Evolutionary conservation across 495 filamentous ascomycete species (phyloP).

Genomic region (Alectoria sarmentosa): DNA sequence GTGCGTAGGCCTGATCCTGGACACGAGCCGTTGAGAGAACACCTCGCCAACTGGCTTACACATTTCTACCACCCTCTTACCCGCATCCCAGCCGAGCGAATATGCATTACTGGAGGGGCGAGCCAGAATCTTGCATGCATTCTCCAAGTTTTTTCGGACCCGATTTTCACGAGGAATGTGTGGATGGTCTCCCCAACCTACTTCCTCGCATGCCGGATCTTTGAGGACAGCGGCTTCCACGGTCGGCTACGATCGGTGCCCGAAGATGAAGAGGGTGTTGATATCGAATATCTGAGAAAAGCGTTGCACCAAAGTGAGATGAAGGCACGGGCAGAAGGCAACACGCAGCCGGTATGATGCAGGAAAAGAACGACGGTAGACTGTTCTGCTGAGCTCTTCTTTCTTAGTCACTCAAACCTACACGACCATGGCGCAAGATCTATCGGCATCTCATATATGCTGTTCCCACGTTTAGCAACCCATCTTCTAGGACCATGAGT

Average conservation of each 20-base stretch:
- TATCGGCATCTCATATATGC: conserved; percentile 82
- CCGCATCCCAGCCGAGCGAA: conserved; percentile 45
- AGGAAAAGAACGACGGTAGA: too few relatives aligned
- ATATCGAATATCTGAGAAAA: conserved; percentile 51
- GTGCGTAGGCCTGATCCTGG: conserved; percentile 53
- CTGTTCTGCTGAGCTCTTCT: background rate
- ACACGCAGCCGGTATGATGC: conserved; percentile 36
- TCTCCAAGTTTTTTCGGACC: conserved; percentile 70
- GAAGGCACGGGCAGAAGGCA: conserved; percentile 29
- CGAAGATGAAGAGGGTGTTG: conserved; percentile 68
- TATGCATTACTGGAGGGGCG: conserved; percentile 78
- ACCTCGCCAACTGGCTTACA: conserved; percentile 63
- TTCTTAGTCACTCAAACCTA: conserved; percentile 36
- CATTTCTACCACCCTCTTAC: conserved; percentile 48
- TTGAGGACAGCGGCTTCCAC: conserved; percentile 68
- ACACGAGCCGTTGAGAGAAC: conserved; percentile 54
- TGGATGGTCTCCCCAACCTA: conserved; percentile 81
- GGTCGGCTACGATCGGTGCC: conserved; percentile 55
- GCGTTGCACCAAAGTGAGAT: conserved; percentile 38
- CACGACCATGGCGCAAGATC: conserved; percentile 50
- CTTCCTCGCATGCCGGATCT: conserved; percentile 67
- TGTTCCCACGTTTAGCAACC: conserved; percentile 78
- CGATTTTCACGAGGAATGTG: conserved; percentile 62
- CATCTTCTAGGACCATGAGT: conserved; percentile 66
- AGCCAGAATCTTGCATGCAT: conserved; percentile 67